Percentiles rank a stretch among this genome's conserved stretches.
Evolutionary conservation across 1,284 basidiomycete species (phyloP).

Genomic region (Inonotus obliquus): DNA sequence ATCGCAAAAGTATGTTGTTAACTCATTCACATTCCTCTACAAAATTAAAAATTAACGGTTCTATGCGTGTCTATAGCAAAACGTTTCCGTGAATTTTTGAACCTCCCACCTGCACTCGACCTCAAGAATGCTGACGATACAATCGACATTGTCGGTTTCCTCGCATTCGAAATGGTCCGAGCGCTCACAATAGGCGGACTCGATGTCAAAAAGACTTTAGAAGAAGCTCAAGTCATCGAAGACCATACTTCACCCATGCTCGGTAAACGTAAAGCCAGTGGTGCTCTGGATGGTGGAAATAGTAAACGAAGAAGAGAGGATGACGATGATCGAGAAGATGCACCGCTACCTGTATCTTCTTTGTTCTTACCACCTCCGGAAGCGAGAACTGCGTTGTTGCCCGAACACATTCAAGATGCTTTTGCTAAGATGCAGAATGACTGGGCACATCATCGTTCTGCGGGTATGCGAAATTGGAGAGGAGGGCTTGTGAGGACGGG

Average conservation of each 20-base stretch:
- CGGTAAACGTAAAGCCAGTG: slow-evolving; percentile 61
- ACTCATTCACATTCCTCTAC: neutral
- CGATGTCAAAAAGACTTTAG: slow-evolving; percentile 74
- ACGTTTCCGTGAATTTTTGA: slow-evolving; percentile 93
- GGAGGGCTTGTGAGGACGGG: slow-evolving; percentile 77
- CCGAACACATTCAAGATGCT: slow-evolving; percentile 86
- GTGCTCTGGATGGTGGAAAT: slow-evolving; percentile 29
- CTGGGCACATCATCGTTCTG: slow-evolving; percentile 72
- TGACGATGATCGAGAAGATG: slow-evolving; percentile 50
- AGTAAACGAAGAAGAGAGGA: slow-evolving; percentile 63
- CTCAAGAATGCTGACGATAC: slow-evolving; percentile 93
- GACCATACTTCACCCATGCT: slow-evolving; percentile 54
- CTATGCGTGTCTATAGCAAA: slow-evolving; percentile 52
- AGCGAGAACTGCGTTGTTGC: slow-evolving; percentile 69
- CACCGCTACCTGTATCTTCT: slow-evolving; percentile 57
- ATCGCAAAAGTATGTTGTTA: slow-evolving; percentile 76
- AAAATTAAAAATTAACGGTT: neutral
- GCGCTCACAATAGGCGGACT: slow-evolving; percentile 85
- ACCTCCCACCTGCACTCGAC: slow-evolving; percentile 86
- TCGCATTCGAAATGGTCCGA: slow-evolving; percentile 96
- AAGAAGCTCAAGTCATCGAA: slow-evolving; percentile 65
- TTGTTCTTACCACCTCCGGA: slow-evolving; percentile 79
- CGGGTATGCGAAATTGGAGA: slow-evolving; percentile 84
- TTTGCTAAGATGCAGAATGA: slow-evolving; percentile 85
- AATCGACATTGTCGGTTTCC: slow-evolving; percentile 93